These are phyloP conservation scores for Nicotiana tabacum DNA, from an alignment of 257 asterid species.

Conservation along the genomic window DNA sequence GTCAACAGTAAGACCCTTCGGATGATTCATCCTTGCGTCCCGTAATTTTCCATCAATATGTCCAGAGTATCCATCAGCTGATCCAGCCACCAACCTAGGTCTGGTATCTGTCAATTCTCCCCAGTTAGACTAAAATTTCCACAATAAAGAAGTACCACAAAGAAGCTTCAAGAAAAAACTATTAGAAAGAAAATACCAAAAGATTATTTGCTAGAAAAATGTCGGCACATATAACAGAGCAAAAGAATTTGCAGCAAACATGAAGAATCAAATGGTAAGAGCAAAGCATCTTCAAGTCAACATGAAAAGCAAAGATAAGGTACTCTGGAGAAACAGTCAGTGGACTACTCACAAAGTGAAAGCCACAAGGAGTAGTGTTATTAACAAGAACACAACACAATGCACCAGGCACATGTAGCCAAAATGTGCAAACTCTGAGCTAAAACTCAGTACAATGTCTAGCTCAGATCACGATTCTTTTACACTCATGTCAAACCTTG, in stretches of 20 bases:
- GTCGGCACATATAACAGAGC: no score
- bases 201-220: no score
- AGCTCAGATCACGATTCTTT: not conserved
- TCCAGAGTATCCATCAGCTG: constrained; percentile 81
- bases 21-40: constrained; percentile 90
- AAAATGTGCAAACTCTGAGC: constrained; percentile 6
- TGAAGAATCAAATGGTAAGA: not conserved
- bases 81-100: constrained; percentile 79
- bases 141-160: no score
- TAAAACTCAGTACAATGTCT: constrained; percentile 6
- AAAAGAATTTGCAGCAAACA: not conserved
- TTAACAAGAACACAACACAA: constrained; percentile 1
- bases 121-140: no score
- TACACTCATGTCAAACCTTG: not conserved
- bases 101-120: constrained; percentile 51
- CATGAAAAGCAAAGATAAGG: not conserved
- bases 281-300: constrained; percentile 7
- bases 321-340: not conserved
- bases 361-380: not conserved
- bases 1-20: constrained; percentile 85
- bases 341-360: not conserved
- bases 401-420: constrained; percentile 2
- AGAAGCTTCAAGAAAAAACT: no score
- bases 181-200: no score
- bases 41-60: constrained; percentile 74